Evolutionary conservation across 78 protist genomes (phyloP), one percentile per base, ranked within the genome.

Genomic region (Speleostelium caveatum): DNA sequence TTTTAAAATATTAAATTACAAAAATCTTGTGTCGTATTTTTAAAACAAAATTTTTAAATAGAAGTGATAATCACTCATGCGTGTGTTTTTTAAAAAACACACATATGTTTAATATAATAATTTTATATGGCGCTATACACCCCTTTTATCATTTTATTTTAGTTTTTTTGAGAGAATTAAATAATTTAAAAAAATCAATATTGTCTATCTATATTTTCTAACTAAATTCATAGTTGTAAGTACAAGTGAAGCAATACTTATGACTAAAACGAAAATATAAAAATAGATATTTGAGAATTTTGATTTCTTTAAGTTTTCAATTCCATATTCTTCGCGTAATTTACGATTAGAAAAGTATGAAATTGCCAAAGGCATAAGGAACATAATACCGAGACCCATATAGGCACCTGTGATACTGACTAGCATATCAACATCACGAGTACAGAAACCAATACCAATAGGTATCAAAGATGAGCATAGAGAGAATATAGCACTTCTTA

Each of bases 311-410:
- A 49, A 38, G 24, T 56, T 86, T 35, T 39, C 35, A 22, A 75
- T 32, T 1, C 72, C 55, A 22, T 69, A 80, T 2, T 69, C 24
- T 39, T 22, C 55, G 17, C 2, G 2, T 17, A 86, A 32, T 38
- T 28, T 59, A 2, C 51, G 73, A 55, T 86, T 86, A 33, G 93
- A 66, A 26, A n/a, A 75, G 56, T 55, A 86, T 14, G 87, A 87
- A 17, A 95, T 49, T 53, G 45, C 19, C 49, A 85, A 77, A 16
- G 97, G 97, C 88, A 95, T 77, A n/a, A 86, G 32, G 22, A 87
- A 79, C 93, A 73, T 72, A 53, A 95, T 95, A 60, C 86, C 87
- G 2, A 93, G 22, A 65, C 97, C 97, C 1, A 91, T 85, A 55
- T 83, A 95, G 4, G 76, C 45, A 17, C 97, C 97, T 24, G 95